Evolutionary conservation across 2,329 filamentous ascomycete species (phyloP).

Genomic region (Epichloe sibirici): DNA sequence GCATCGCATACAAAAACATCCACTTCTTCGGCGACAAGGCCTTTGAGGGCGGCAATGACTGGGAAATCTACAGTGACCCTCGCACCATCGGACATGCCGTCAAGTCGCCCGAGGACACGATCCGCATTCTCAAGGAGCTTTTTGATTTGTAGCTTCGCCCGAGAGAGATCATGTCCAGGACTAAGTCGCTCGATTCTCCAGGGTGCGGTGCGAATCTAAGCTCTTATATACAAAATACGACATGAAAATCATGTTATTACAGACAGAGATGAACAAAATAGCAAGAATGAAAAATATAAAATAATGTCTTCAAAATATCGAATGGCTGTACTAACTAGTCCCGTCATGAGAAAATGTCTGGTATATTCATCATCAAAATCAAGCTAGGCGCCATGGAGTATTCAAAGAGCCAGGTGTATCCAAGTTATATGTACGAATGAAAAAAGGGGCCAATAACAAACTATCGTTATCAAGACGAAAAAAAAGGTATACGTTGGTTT

Average conservation of each 20-base stretch:
- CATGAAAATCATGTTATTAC: no score
- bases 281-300: no score
- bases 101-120: conserved; percentile 69
- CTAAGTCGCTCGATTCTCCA: no score
- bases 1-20: conserved; percentile 70
- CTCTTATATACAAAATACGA: no score
- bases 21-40: conserved; percentile 99
- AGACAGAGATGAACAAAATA: no score
- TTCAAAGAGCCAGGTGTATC: neutral
- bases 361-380: no score
- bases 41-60: conserved; percentile 82
- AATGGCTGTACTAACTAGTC: no score
- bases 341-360: no score
- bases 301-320: no score
- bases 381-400: neutral
- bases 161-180: no score
- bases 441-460: neutral
- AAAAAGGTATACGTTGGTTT: neutral
- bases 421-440: neutral
- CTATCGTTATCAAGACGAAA: neutral
- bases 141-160: conserved; percentile 48
- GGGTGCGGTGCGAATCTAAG: no score
- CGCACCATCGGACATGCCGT: conserved; percentile 81
- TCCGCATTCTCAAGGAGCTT: conserved; percentile 64
- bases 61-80: conserved; percentile 76